Conservation (phyloP, 306 rosid species). For the Glycine latifolia region DNA sequence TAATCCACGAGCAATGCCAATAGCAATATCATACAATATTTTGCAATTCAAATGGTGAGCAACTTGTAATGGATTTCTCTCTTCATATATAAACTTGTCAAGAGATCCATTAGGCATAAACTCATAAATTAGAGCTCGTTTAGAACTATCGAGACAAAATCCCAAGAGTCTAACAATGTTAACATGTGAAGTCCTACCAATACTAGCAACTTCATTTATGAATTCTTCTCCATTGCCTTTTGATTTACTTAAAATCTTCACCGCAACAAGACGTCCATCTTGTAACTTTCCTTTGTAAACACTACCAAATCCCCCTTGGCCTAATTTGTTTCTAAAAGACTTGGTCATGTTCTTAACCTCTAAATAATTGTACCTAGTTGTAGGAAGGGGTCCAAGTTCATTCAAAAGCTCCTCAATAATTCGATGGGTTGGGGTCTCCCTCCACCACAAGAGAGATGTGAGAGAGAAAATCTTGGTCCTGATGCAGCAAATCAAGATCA, state of each 20-base stretch:
- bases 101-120: too few species aligned
- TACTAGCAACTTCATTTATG: slow-evolving; percentile 15
- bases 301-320: too few species aligned
- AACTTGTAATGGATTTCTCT: not conserved
- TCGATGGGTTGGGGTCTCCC: not conserved
- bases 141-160: too few species aligned
- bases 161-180: too few species aligned
- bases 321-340: not conserved
- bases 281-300: slow-evolving; percentile 33
- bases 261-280: slow-evolving; percentile 48
- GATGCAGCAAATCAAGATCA: slow-evolving; percentile 15
- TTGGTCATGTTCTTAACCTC: slow-evolving; percentile 2
- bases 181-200: too few species aligned
- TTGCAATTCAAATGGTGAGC: not conserved
- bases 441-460: not conserved
- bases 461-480: not conserved
- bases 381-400: not conserved
- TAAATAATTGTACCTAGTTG: not conserved
- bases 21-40: not conserved
- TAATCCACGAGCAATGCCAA: not conserved
- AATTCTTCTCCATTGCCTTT: slow-evolving; percentile 52
- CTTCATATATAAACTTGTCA: slow-evolving; percentile 54
- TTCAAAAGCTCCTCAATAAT: not conserved
- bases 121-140: too few species aligned
- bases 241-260: slow-evolving; percentile 48